These are phyloP conservation scores for Naganishia friedmannii DNA, from an alignment of 768 basidiomycete genomes.

Conservation along the genomic window DNA sequence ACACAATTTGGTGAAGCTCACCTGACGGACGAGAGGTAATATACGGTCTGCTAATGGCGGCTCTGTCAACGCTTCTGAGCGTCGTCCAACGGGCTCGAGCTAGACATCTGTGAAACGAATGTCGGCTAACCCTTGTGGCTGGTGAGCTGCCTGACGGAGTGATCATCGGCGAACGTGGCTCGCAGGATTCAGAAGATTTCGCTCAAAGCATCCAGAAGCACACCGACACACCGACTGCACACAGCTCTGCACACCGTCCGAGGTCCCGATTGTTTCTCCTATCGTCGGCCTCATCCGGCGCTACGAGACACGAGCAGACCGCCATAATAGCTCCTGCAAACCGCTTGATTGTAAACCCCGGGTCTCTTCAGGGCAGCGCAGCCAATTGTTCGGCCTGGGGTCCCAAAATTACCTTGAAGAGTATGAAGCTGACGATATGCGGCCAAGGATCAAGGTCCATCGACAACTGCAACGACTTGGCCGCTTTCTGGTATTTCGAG, in stretches of 20 bases:
- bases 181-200: too few species aligned
- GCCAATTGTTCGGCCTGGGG: too few species aligned
- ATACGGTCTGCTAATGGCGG: not conserved
- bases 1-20: not conserved
- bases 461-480: too few species aligned
- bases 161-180: not conserved
- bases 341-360: not conserved
- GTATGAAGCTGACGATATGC: too few species aligned
- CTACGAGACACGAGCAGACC: not conserved
- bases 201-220: too few species aligned
- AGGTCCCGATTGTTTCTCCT: not conserved
- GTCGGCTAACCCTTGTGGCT: not conserved
- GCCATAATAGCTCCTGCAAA: not conserved
- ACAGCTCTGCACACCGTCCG: not conserved
- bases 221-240: too few species aligned
- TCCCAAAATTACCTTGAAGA: too few species aligned
- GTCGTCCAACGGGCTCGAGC: not conserved
- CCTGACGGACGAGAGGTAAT: not conserved
- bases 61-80: not conserved
- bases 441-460: too few species aligned
- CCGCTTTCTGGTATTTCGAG: too few species aligned
- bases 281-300: slow-evolving; percentile 1
- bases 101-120: not conserved
- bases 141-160: not conserved
- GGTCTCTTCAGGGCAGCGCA: not conserved